Conservation (phyloP, 1,284 basidiomycete species). For the Pholiota adiposa region DNA sequence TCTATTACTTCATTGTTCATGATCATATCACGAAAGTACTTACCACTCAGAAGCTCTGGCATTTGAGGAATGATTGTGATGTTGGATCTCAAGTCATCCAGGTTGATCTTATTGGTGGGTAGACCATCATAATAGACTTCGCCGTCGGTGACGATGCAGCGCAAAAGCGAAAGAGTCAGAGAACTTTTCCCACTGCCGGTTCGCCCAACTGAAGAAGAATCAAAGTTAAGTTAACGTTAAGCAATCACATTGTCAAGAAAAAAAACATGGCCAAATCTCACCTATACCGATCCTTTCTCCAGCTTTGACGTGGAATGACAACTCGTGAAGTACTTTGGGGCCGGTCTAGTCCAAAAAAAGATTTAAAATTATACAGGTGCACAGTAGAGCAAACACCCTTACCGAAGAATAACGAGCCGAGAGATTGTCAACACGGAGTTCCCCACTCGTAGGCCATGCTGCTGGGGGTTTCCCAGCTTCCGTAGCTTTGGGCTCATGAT, state of each 20-base stretch:
- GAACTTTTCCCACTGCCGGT: conserved; percentile 77
- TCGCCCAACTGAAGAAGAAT: conserved; percentile 58
- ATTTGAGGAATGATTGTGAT: conserved; percentile 68
- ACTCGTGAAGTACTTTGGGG: conserved; percentile 55
- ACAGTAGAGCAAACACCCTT: not conserved
- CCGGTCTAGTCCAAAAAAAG: conserved; percentile 34
- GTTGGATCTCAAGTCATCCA: conserved; percentile 63
- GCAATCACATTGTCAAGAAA: not conserved
- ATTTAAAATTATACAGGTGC: too few species aligned
- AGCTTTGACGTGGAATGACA: conserved; percentile 58
- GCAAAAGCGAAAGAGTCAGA: conserved; percentile 53
- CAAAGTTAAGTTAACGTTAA: too few species aligned
- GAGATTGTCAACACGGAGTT: conserved; percentile 63
- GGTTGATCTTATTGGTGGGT: conserved; percentile 53
- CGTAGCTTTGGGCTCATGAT: conserved; percentile 67
- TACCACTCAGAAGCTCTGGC: conserved; percentile 69
- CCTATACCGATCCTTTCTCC: conserved; percentile 69
- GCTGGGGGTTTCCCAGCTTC: conserved; percentile 66
- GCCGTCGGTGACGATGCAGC: conserved; percentile 62
- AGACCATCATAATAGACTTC: conserved; percentile 56
- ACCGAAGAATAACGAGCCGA: conserved; percentile 58
- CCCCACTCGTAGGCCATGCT: conserved; percentile 78
- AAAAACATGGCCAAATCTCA: conserved; percentile 22
- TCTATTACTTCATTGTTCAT: not conserved
- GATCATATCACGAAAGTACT: not conserved